Percentiles rank a stretch among this genome's conserved stretches.
Evolutionary conservation across 2,329 filamentous ascomycete species (phyloP).

Genomic region (Paraphaeosphaeria minitans): DNA sequence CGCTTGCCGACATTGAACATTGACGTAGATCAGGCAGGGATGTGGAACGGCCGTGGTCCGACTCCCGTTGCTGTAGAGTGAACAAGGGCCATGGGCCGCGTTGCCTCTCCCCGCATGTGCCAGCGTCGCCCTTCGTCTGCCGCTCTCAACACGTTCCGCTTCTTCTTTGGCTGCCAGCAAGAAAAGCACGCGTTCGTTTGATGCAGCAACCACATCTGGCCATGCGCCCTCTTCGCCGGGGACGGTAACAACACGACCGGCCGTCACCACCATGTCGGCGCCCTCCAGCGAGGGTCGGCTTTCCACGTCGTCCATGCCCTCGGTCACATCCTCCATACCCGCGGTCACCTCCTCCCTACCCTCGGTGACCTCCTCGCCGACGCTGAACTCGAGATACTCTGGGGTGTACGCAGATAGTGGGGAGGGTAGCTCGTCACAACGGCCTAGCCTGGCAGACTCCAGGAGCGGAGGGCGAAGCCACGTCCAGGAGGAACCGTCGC

Average conservation of each 20-base stretch:
- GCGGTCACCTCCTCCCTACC: conserved; percentile 38
- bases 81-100: not conserved
- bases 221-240: conserved; percentile 25
- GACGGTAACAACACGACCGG: conserved; percentile 26
- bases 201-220: not conserved
- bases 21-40: conserved; percentile 9
- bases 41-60: not conserved
- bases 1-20: not conserved
- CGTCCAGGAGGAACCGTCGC: conserved; percentile 6
- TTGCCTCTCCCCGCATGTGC: not conserved
- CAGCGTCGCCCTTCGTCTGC: not conserved
- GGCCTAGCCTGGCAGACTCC: conserved; percentile 22
- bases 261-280: conserved; percentile 34
- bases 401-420: conserved; percentile 31
- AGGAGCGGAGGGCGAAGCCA: conserved; percentile 17
- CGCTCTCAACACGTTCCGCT: not conserved
- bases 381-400: conserved; percentile 36
- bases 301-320: conserved; percentile 42
- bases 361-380: conserved; percentile 40
- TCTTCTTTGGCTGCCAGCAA: not conserved
- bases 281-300: conserved; percentile 42
- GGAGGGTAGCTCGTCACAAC: conserved; percentile 35
- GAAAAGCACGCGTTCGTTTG: not conserved
- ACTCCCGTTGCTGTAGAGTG: conserved; percentile 2
- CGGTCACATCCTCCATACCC: conserved; percentile 35